A percentile compares a stretch with the other conserved stretches of the same genome.
These are phyloP conservation scores for Fusarium tuaranense DNA, from an alignment of 2,329 filamentous ascomycete genomes.

Conservation along the genomic window DNA sequence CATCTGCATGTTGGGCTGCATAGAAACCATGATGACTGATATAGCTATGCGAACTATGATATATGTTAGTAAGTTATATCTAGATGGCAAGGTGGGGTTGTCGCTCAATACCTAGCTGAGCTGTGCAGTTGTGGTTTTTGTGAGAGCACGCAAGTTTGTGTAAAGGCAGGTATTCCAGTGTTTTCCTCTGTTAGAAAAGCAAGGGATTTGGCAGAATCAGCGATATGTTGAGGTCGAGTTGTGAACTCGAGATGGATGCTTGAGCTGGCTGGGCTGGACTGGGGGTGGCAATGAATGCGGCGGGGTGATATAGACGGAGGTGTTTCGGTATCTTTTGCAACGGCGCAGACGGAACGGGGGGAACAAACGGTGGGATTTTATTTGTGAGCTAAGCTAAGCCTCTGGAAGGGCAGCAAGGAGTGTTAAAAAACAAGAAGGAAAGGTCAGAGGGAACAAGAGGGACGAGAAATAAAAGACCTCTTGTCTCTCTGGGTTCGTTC, in stretches of 20 bases:
- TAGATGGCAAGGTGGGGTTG: conserved; percentile 2
- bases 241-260: conserved; percentile 7
- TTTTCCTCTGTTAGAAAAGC: not conserved
- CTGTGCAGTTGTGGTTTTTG: not conserved
- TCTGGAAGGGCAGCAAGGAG: conserved; percentile 28
- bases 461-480: conserved; percentile 12
- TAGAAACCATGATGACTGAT: conserved; percentile 52
- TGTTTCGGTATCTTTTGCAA: conserved; percentile 31
- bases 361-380: conserved; percentile 38
- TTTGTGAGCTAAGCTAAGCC: conserved; percentile 44
- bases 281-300: conserved; percentile 36
- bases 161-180: not conserved
- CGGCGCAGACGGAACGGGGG: conserved; percentile 23
- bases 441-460: conserved; percentile 14
- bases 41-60: conserved; percentile 1
- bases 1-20: conserved; percentile 67
- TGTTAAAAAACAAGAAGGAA: conserved; percentile 17
- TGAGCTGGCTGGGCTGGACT: conserved; percentile 18
- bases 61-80: conserved; percentile 25
- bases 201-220: conserved; percentile 5
- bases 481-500: conserved; percentile 30
- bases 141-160: not conserved
- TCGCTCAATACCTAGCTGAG: conserved; percentile 25
- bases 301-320: conserved; percentile 34
- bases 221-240: conserved; percentile 10